A percentile compares a stretch with the other conserved stretches of the same genome.
These are phyloP conservation scores for Calonectria pseudoturangicola DNA, from an alignment of 2,329 filamentous ascomycete species.

Conservation along the genomic window DNA sequence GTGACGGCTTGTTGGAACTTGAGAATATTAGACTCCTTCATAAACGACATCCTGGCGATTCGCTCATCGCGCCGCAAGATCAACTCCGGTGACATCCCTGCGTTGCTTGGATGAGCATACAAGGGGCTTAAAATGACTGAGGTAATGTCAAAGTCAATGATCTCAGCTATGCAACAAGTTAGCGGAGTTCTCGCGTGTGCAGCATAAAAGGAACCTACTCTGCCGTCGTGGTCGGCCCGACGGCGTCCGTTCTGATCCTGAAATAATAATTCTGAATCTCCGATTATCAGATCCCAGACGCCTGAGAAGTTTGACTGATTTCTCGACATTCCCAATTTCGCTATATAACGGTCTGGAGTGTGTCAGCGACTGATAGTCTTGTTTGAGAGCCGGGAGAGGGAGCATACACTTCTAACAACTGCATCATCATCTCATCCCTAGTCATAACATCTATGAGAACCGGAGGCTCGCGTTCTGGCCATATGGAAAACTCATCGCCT, in stretches of 20 bases:
- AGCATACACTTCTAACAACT: constrained; percentile 55
- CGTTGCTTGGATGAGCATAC: constrained; percentile 53
- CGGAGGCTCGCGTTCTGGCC: constrained; percentile 54
- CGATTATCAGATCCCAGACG: constrained; percentile 54
- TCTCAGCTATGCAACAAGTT: constrained; percentile 46
- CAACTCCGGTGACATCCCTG: constrained; percentile 51
- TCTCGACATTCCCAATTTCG: constrained; percentile 45
- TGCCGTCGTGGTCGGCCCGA: constrained; percentile 49
- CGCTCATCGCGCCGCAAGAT: constrained; percentile 57
- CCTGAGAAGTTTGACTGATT: constrained; percentile 53
- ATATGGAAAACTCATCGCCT: constrained; percentile 55
- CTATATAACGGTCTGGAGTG: constrained; percentile 46
- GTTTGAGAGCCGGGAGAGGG: too few species aligned
- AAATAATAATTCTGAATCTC: constrained; percentile 54
- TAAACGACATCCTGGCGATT: constrained; percentile 56
- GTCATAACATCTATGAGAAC: constrained; percentile 57
- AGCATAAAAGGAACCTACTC: constrained; percentile 39
- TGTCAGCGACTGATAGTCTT: constrained; percentile 31
- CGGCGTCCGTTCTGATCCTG: constrained; percentile 48
- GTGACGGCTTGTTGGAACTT: constrained; percentile 60
- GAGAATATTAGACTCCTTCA: constrained; percentile 51
- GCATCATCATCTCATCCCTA: constrained; percentile 58
- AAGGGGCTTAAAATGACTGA: constrained; percentile 55
- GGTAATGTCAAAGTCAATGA: constrained; percentile 58
- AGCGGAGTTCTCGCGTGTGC: constrained; percentile 12